A percentile compares a stretch with the other conserved stretches of the same genome.
These are phyloP conservation scores for Draba incana DNA, from an alignment of 345 rosid genomes.

Conservation along the genomic window DNA sequence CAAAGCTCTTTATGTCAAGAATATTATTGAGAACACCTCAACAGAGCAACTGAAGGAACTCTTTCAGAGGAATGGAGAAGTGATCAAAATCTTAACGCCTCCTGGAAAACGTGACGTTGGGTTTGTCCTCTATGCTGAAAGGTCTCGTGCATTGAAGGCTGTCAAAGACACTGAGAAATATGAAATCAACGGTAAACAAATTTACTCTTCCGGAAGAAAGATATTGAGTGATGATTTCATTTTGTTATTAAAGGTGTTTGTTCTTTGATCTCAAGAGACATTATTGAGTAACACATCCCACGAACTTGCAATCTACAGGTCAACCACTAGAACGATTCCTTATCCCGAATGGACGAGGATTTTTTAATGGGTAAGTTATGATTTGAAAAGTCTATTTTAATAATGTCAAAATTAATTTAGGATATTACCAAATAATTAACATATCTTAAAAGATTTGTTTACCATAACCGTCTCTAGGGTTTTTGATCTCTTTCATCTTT, in stretches of 20 bases:
- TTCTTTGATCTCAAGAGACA: slow-evolving; percentile 18
- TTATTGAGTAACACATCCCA: slow-evolving; percentile 27
- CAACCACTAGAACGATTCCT: slow-evolving; percentile 75
- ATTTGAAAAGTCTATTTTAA: too few relatives aligned
- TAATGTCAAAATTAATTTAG: too few relatives aligned
- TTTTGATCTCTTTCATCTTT: too few relatives aligned
- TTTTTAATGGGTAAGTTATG: too few relatives aligned
- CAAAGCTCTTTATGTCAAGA: slow-evolving; percentile 96
- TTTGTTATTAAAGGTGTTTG: background rate
- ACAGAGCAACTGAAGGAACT: slow-evolving; percentile 83
- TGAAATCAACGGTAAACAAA: slow-evolving; percentile 86
- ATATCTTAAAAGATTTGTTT: too few relatives aligned
- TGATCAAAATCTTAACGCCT: slow-evolving; percentile 91
- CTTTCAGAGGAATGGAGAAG: slow-evolving; percentile 91
- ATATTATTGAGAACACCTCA: slow-evolving; percentile 87
- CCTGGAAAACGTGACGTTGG: slow-evolving; percentile 98
- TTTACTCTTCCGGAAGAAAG: too few relatives aligned
- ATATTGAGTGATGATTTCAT: background rate
- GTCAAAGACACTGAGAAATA: slow-evolving; percentile 85
- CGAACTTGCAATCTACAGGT: slow-evolving; percentile 52
- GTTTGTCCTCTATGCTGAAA: slow-evolving; percentile 92
- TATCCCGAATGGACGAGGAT: too few relatives aligned
- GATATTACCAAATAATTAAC: too few relatives aligned
- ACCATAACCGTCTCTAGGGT: too few relatives aligned
- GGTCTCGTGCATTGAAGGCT: slow-evolving; percentile 94